Evolutionary conservation across 768 basidiomycete species (phyloP), one percentile per base, ranked within the genome.

Genomic region (Arthromyces matolae): DNA sequence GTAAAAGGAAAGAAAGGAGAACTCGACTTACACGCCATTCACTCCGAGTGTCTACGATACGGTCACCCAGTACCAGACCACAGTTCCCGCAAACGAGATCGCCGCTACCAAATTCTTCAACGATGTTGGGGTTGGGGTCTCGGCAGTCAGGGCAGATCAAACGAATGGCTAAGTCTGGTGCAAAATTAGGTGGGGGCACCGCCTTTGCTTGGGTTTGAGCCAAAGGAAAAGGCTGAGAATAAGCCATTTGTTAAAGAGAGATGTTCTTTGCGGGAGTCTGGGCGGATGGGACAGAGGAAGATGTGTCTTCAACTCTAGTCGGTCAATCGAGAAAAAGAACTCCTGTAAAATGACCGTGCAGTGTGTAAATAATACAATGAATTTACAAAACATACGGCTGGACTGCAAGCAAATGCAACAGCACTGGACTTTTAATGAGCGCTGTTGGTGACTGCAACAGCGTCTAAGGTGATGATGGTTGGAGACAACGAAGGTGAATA

Each of bases 101-200:
- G 61, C 96, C 96, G 57, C 89, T 89, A 61, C 91, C 89, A 70
- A 95, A 98, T 73, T 98, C 93, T 75, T 99, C 96, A 61, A 93
- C 80, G 63, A 99, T 94, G 56, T 93, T 84, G 12, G 93, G 93
- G 60, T 89, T 89, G 47, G 91, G 89, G 62, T 91, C 89, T 69
- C 87, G 78, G 73, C 95, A 97, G 60, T 98, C 94, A 18, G 93
- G 94, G 64, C 95, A 98, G 57, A 94, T 89, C 59, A 93, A 82
- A 38, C 90, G 87, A 55, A 93, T 86, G 41, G 88, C 83, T 49
- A 93, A 77, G 68, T 93, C 90, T 28, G 89, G 89, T 23, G 84
- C 88, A 64, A 76, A 90, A 16, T 78, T 78, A 25, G 74, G 69
- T 44, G 77, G 78, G 55, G 79, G 78, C 23, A 76, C 69, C 34